Percentiles rank a stretch among this genome's conserved stretches.
Conservation (phyloP, 2,329 filamentous ascomycete species). For the Thelonectria olida region DNA sequence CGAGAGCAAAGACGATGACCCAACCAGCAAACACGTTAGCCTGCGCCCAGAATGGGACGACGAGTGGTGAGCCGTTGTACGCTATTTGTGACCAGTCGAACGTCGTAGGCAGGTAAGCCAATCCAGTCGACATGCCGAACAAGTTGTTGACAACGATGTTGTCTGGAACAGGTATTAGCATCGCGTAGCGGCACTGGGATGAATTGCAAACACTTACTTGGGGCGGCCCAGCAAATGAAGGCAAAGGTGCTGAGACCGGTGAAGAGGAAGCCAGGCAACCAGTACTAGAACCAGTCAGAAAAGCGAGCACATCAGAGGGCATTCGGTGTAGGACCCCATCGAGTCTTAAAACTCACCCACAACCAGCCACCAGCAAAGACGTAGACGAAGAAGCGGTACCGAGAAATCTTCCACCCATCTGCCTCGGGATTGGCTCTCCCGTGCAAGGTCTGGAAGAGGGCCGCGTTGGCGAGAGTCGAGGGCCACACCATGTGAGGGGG, state of each 20-base stretch:
- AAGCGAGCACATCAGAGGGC: neutral
- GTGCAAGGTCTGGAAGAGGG: conserved; percentile 49
- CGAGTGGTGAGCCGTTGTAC: conserved; percentile 24
- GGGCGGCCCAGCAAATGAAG: conserved; percentile 27
- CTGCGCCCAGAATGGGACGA: conserved; percentile 27
- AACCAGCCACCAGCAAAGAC: conserved; percentile 28
- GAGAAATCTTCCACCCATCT: conserved; percentile 49
- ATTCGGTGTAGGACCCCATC: neutral
- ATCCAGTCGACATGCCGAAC: conserved; percentile 25
- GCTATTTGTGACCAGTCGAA: conserved; percentile 29
- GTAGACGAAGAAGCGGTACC: conserved; percentile 49
- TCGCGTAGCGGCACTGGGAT: no score
- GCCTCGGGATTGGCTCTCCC: conserved; percentile 47
- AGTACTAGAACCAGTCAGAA: conserved; percentile 10
- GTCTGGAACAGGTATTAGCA: conserved; percentile 3
- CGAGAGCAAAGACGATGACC: conserved; percentile 18
- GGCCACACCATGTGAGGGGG: conserved; percentile 52
- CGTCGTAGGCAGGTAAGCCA: conserved; percentile 20
- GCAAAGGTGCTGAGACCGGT: conserved; percentile 24
- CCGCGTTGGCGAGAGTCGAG: conserved; percentile 48
- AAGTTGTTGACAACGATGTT: conserved; percentile 25
- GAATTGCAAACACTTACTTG: conserved; percentile 5
- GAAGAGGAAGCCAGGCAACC: conserved; percentile 24
- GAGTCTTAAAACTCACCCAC: conserved; percentile 20
- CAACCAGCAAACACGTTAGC: conserved; percentile 27